phyloP scores from a whole-genome alignment of 78 protist genomes.

The Dictyostelium discoideum region dicty_2.7 NC_007090.3:2632501-2633000 shows the following conservation, averaged over 20 bases:
- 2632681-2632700: constrained; percentile 11
- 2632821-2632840: constrained; percentile 35
- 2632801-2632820: constrained; percentile 25
- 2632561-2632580: background rate
- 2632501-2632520: constrained; percentile 43
- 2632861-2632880: background rate
- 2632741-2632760: constrained; percentile 18
- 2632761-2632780: constrained; percentile 27
- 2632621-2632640: background rate
- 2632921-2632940: constrained; percentile 26
- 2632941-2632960: constrained; percentile 63
- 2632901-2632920: background rate
- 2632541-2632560: background rate
- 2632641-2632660: background rate
- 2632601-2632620: background rate
- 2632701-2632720: background rate
- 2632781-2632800: background rate
- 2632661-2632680: background rate
- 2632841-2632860: constrained; percentile 14
- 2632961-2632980: constrained; percentile 12
- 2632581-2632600: background rate
- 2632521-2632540: background rate
- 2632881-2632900: background rate
- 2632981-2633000: constrained; percentile 14
- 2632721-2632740: constrained; percentile 45